phyloP scores from a whole-genome alignment of 1,284 basidiomycete species.

The Flammula alnicola region DNA sequence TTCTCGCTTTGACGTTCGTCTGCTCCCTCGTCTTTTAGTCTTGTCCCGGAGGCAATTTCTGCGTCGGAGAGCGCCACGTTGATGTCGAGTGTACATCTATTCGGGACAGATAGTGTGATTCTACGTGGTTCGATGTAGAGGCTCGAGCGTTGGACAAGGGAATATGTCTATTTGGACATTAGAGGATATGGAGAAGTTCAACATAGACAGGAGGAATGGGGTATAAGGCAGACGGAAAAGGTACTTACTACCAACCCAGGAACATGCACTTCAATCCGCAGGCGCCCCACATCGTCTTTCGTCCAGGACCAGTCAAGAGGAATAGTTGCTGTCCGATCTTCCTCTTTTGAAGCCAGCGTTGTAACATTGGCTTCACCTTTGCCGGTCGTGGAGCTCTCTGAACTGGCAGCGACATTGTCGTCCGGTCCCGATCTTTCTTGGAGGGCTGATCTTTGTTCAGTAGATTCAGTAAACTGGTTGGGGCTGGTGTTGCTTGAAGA shows the following conservation, averaged over 20 bases:
- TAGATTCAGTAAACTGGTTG: neutral
- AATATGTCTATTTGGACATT: constrained; percentile 43
- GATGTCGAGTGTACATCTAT: constrained; percentile 54
- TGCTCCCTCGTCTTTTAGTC: neutral
- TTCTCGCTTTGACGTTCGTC: constrained; percentile 9
- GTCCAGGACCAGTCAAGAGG: constrained; percentile 51
- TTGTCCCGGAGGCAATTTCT: constrained; percentile 38
- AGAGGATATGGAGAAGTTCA: constrained; percentile 10
- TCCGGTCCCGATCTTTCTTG: constrained; percentile 27
- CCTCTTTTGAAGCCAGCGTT: constrained; percentile 1
- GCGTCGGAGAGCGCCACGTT: constrained; percentile 56
- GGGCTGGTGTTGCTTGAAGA: neutral
- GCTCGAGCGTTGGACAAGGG: constrained; percentile 46
- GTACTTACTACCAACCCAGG: constrained; percentile 50
- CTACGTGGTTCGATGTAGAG: constrained; percentile 67
- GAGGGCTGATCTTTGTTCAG: neutral
- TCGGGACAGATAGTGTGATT: constrained; percentile 55
- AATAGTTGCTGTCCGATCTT: too few relatives aligned
- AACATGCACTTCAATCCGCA: constrained; percentile 53
- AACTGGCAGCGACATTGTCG: neutral
- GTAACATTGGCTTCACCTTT: neutral
- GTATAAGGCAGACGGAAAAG: constrained; percentile 7
- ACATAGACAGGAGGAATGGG: too few relatives aligned
- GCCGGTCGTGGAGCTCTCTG: neutral
- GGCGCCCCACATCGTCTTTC: constrained; percentile 39